Evolutionary conservation across 345 rosid species (phyloP), one percentile per base, ranked within the genome.

Genomic region (Firmiana major): DNA sequence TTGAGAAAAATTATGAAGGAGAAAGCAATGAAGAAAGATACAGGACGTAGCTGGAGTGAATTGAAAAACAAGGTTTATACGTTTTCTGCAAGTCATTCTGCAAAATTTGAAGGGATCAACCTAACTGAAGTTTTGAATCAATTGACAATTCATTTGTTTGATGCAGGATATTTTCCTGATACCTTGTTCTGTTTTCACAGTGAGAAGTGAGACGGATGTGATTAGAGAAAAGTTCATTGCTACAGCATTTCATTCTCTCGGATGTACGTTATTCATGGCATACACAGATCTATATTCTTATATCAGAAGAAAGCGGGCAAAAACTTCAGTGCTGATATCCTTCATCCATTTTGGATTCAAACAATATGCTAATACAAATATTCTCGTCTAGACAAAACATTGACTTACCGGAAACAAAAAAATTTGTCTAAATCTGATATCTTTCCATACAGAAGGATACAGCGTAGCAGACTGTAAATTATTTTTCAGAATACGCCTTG

Each of bases 21-120:
- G 62, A 80, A 74, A 57, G 78, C 77, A 34, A 63, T 80, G 62
- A 83, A 74, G 75, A 83, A 83, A 73, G 81, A 80, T 51, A 65
- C 77, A n/a, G 85, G 85, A 74, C 63, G 43, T 57, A 77, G 81
- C 69, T 80, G 85, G 83, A 74, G 43, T 45, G 83, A 80, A 81
- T 76, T 74, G 24, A 74, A 77, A 69, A 77, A 77, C 66, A 75
- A 77, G 43, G 64, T 80, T 43, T 49, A 79, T 77, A 54, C 40
- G 28, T 80, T 83, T 71, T 80, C 83, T 70, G 46, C 86, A 45
- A 71, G 59, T 38, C 55, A 38, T 77, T 64, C 11, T 16, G 54
- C 74, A 58, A 43, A 83, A 28, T 57, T 73, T 70, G 65, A 69
- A 74, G 83, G 77, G 71, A 71, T 60, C 49, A 57, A 77, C 31